A percentile compares a stretch with the other conserved stretches of the same genome.
Evolutionary conservation across 495 filamentous ascomycete species (phyloP).

Genomic region (Aspergillus asperescens): DNA sequence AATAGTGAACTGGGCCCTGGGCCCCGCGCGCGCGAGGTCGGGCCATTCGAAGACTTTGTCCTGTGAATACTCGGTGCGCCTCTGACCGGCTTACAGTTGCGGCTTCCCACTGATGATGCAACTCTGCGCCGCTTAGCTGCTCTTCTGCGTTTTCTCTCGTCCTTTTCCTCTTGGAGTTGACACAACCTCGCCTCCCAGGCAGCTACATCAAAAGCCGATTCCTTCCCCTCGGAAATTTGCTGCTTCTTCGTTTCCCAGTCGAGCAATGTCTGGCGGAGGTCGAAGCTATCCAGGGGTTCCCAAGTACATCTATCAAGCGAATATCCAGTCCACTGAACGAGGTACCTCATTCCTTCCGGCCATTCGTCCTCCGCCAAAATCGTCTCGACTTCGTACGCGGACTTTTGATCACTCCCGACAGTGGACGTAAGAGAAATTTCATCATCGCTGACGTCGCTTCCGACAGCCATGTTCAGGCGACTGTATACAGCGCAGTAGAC

Average conservation of each 20-base stretch:
- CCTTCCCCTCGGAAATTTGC: slow-evolving; percentile 37
- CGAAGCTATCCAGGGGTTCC: slow-evolving; percentile 56
- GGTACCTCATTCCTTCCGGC: slow-evolving; percentile 44
- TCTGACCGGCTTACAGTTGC: not conserved
- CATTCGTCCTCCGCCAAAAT: slow-evolving; percentile 45
- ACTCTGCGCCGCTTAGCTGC: slow-evolving; percentile 39
- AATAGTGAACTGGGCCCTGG: not conserved
- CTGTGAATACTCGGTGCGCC: not conserved
- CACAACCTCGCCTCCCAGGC: slow-evolving; percentile 35
- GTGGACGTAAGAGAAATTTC: slow-evolving; percentile 61
- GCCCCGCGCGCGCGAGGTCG: not conserved
- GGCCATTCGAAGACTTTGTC: not conserved
- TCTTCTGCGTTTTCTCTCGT: slow-evolving; percentile 43
- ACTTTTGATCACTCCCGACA: slow-evolving; percentile 29
- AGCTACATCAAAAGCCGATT: slow-evolving; percentile 45
- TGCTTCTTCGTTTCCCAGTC: slow-evolving; percentile 52
- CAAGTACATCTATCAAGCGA: slow-evolving; percentile 52
- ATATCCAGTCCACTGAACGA: slow-evolving; percentile 67
- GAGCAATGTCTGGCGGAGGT: slow-evolving; percentile 38
- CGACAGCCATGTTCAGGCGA: slow-evolving; percentile 9
- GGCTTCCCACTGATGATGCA: slow-evolving; percentile 18
- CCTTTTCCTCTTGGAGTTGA: slow-evolving; percentile 22
- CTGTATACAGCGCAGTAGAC: not conserved
- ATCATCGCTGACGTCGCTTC: slow-evolving; percentile 47
- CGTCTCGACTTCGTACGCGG: slow-evolving; percentile 42